Evolutionary conservation across 2,329 filamentous ascomycete species (phyloP), one percentile per base, ranked within the genome.

Genomic region (Ilyonectria sp.): DNA sequence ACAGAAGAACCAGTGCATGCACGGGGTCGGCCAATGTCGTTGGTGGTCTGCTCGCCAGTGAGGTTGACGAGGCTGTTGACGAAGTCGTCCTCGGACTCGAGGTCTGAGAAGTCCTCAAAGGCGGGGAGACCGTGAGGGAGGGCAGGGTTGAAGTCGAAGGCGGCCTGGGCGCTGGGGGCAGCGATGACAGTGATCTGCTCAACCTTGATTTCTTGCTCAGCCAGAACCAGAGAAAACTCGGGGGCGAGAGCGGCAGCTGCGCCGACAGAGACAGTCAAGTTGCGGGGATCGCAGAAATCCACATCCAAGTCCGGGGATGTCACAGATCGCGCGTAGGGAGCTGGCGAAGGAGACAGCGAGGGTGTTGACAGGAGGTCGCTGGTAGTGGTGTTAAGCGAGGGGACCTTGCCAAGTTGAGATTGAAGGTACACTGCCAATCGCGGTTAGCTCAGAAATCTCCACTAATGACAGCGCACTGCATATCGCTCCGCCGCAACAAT

Each of bases 71-170:
- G 87, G 62, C 89, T 91, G 75, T 90, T 88, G 76, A 79, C 77
- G 46, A 97, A 94, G 79, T 96, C 94, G 87, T 97, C 94, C 76
- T 97, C 95, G 1, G 93, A 94, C 79, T 97, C 95, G 63, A 97
- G 87, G 76, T 97, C 94, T 26, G 95, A 96, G 73, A 97, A 90
- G 72, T 94, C 93, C 80, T 97, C 93, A 74, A 97, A 97, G 9
- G 87, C 85, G 29, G 93, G 91, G 33, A 96, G 86, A 26, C 88
- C 88, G 83, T 87, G 84, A 72, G 85, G 83, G 26, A 84, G 71
- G n/a, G 81, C 78, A 55, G 82, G 76, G 70, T 81, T 82, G 77
- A 90, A 89, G 68, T 89, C 86, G 71, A 91, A 89, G 26, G 81
- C 69, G 23, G 75, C 69, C 66, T 79, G 82, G 74, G 75, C 81